Base-by-base conservation (phyloP, 208 protist genomes). In the Acanthamoeba healyi region DNA sequence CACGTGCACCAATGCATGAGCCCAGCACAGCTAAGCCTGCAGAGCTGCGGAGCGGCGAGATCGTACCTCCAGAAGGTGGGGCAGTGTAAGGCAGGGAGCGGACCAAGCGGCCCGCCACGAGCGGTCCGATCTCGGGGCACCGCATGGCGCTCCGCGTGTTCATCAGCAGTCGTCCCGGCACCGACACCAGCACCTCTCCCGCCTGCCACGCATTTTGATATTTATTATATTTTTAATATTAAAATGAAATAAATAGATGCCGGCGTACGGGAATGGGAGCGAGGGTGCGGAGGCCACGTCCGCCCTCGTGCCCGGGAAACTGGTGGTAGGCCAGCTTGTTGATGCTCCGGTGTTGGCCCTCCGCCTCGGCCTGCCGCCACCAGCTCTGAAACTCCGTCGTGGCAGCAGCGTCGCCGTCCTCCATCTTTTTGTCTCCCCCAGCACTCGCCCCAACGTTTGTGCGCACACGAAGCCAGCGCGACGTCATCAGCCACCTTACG, bases 61-160 rank as follows among this genome's bases (percentile, higher is more conserved):
- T 29, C 40, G 70, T 0, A 65, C 49, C 49, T 19, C 61, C 61
- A 19, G 61, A 36, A 9, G 61, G 9, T 4, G 61, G 61, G 19
- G 61, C 61, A 7, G 61, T 70, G 70, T 81, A 81, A 38, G 70
- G 70, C 34, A 81, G 70, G 36, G 70, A 81, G 40, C 38, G 70
- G 70, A 81, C 70, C 70, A 81, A 17, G 40, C 40, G 34, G 29
- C 70, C 70, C 17, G 26, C 32, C 79, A 88, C n/a, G 10, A 88
- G 79, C 22, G 51, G 49, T 22, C 51, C 79, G 12, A 54, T 24
- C 5, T 65, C n/a, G 19, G 51, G 24, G 29, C 49, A 88, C 26
- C 79, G 79, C 42, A 54, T 1, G 12, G 79, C 79, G n/a, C 79
- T 88, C 19, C 79, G 42, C 51, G 79, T 65, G 79, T 88, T 88